Conservation (phyloP, 2,329 filamentous ascomycete species). For the Aspergillus niger region DNA sequence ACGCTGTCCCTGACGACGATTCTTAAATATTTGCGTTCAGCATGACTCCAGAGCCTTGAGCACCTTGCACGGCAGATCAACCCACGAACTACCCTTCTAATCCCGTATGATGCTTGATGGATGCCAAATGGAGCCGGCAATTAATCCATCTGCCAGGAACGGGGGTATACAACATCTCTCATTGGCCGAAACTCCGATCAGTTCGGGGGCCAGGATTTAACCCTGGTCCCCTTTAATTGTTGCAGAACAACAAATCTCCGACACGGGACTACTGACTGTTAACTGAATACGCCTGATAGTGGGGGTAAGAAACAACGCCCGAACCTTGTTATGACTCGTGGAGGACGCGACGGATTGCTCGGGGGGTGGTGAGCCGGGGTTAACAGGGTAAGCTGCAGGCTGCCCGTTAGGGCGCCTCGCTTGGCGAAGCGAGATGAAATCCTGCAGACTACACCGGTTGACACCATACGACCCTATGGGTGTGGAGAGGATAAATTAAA, state of each 20-base stretch:
- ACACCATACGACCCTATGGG: neutral
- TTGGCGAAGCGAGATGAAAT: neutral
- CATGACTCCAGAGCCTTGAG: fast-evolving
- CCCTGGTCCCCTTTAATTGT: neutral
- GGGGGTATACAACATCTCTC: neutral
- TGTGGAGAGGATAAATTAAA: neutral
- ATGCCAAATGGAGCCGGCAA: neutral
- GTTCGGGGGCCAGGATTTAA: neutral
- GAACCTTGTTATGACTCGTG: no score
- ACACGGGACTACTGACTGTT: neutral
- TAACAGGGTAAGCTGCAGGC: neutral
- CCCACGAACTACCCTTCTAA: neutral
- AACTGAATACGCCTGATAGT: neutral
- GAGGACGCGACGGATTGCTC: neutral
- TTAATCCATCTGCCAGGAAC: neutral
- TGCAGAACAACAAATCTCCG: neutral
- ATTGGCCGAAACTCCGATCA: slow-evolving; percentile 1
- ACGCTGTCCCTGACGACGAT: no score
- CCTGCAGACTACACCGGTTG: neutral
- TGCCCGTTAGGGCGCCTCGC: neutral
- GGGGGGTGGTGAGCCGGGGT: neutral
- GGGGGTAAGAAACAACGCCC: neutral
- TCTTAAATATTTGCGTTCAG: neutral
- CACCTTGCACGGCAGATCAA: neutral
- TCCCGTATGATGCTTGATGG: neutral